Evolutionary conservation across 768 basidiomycete genomes (phyloP).

Genomic region (Lactifluus echinatus): DNA sequence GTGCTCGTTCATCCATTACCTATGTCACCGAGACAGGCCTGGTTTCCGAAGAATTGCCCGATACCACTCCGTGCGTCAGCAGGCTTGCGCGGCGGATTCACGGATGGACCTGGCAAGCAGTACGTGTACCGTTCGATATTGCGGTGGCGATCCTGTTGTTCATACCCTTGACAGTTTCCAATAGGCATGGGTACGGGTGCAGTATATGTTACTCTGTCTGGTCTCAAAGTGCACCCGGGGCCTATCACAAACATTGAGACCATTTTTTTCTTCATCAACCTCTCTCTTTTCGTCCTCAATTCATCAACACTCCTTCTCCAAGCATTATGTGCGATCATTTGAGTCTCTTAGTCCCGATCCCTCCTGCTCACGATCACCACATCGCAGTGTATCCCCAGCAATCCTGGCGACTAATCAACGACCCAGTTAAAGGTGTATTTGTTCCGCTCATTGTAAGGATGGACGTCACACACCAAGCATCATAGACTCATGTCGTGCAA

Average conservation of each 20-base stretch:
- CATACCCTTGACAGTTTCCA: constrained; percentile 32
- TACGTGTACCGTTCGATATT: constrained; percentile 23
- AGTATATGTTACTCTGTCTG: constrained; percentile 40
- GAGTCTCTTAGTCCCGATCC: neutral
- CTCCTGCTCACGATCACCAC: neutral
- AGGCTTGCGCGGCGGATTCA: constrained; percentile 37
- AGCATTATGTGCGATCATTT: constrained; percentile 30
- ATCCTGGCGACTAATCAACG: constrained; percentile 34
- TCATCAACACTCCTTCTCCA: constrained; percentile 35
- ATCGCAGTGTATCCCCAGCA: constrained; percentile 37
- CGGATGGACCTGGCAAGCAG: constrained; percentile 45
- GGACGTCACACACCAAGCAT: neutral
- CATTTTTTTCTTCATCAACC: constrained; percentile 39
- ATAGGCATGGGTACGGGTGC: constrained; percentile 44
- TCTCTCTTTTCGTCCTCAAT: constrained; percentile 37
- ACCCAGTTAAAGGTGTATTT: constrained; percentile 39
- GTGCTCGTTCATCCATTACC: neutral
- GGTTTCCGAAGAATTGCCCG: neutral
- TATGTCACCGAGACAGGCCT: neutral
- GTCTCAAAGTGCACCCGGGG: constrained; percentile 30
- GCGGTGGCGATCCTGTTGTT: neutral
- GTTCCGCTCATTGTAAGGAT: constrained; percentile 30
- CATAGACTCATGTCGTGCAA: neutral
- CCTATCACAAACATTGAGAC: constrained; percentile 33
- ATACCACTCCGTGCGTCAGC: constrained; percentile 20